A percentile compares a stretch with the other conserved stretches of the same genome.
These are phyloP conservation scores for Magnaporthiopsis rhizophila DNA, from an alignment of 2,329 filamentous ascomycete species.

Conservation along the genomic window DNA sequence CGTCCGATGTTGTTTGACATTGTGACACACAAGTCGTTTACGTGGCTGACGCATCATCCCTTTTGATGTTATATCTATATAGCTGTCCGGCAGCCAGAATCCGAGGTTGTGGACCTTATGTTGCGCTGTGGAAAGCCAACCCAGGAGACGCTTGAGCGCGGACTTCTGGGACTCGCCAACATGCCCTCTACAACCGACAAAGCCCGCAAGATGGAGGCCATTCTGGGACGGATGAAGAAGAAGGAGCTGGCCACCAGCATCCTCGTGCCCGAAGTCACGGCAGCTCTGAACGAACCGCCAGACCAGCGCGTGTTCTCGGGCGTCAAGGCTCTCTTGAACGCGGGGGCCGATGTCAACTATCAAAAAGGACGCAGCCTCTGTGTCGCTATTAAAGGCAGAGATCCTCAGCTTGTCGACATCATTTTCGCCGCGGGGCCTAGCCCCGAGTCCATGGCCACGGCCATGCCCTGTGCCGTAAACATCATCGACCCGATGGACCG, in stretches of 20 bases:
- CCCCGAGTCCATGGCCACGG: slow-evolving; percentile 35
- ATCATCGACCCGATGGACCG: slow-evolving; percentile 44
- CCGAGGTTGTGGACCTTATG: slow-evolving; percentile 38
- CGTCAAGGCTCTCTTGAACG: slow-evolving; percentile 37
- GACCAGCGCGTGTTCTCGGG: slow-evolving; percentile 33
- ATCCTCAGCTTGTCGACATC: slow-evolving; percentile 37
- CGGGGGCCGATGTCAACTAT: slow-evolving; percentile 47
- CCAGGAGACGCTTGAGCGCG: slow-evolving; percentile 32
- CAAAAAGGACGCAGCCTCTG: slow-evolving; percentile 43
- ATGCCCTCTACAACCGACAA: slow-evolving; percentile 38
- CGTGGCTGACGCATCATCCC: background rate
- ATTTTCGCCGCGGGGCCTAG: slow-evolving; percentile 35
- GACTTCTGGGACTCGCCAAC: slow-evolving; percentile 33
- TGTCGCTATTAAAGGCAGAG: slow-evolving; percentile 38
- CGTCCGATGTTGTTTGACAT: too few species aligned
- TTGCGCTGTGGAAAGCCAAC: slow-evolving; percentile 37
- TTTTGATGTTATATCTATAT: background rate
- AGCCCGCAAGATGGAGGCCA: slow-evolving; percentile 37
- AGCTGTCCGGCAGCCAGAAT: slow-evolving; percentile 35
- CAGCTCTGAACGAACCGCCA: slow-evolving; percentile 28
- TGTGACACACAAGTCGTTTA: background rate
- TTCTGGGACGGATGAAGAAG: slow-evolving; percentile 34
- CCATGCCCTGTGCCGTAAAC: slow-evolving; percentile 44
- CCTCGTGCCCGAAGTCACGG: slow-evolving; percentile 43
- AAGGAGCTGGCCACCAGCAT: slow-evolving; percentile 35